These are phyloP conservation scores for Artemisia argyi DNA, from an alignment of 129 eudicot genomes.

Conservation along the genomic window DNA sequence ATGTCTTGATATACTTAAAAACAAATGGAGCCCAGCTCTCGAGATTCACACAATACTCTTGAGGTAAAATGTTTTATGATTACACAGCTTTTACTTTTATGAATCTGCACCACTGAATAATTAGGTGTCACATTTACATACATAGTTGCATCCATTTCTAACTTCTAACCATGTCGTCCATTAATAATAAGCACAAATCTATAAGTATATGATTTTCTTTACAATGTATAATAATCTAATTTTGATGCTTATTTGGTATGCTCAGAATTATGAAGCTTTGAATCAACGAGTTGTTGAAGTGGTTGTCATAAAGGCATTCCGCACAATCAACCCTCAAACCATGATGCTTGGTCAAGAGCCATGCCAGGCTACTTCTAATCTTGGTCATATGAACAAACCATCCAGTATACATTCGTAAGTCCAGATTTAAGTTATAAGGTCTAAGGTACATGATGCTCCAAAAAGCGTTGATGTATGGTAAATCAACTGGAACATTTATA, in stretches of 20 bases:
- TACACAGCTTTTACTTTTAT: too few relatives aligned
- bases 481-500: too few relatives aligned
- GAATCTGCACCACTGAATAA: too few relatives aligned
- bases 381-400: slow-evolving; percentile 92
- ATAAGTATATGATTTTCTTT: neutral
- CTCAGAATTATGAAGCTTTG: slow-evolving; percentile 90
- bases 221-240: neutral
- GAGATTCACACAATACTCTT: slow-evolving; percentile 87
- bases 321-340: slow-evolving; percentile 87
- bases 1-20: slow-evolving; percentile 94
- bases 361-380: slow-evolving; percentile 85
- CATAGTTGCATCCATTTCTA: too few relatives aligned
- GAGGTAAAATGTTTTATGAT: too few relatives aligned
- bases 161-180: too few relatives aligned
- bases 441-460: too few relatives aligned
- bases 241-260: slow-evolving; percentile 9
- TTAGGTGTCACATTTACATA: too few relatives aligned
- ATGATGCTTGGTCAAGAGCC: slow-evolving; percentile 99
- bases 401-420: slow-evolving; percentile 25
- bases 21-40: slow-evolving; percentile 99
- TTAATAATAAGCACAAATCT: too few relatives aligned
- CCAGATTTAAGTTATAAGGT: too few relatives aligned
- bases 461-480: too few relatives aligned
- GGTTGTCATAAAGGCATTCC: slow-evolving; percentile 65
- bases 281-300: slow-evolving; percentile 92